These are phyloP conservation scores for Pestalotiopsis sp. DNA, from an alignment of 2,329 filamentous ascomycete species.

Conservation along the genomic window DNA sequence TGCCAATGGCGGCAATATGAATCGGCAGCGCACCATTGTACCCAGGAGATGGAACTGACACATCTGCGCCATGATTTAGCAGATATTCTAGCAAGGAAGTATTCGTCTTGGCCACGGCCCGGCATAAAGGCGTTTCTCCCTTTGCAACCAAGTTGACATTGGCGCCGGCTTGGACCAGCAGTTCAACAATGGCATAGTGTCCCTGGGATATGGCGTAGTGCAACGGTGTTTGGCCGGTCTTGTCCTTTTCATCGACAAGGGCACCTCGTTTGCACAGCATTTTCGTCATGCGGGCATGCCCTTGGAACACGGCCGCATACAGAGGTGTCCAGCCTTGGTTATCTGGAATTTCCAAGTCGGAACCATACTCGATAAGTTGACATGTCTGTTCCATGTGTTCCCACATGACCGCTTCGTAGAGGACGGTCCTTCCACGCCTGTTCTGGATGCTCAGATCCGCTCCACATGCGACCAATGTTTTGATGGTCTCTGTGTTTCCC, in stretches of 20 bases:
- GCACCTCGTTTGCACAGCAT: slow-evolving; percentile 24
- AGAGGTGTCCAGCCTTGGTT: slow-evolving; percentile 22
- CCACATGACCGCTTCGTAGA: slow-evolving; percentile 24
- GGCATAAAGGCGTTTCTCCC: slow-evolving; percentile 26
- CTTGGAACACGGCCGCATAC: slow-evolving; percentile 22
- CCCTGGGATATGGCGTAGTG: slow-evolving; percentile 27
- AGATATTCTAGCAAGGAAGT: slow-evolving; percentile 21
- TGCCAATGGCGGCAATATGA: slow-evolving; percentile 26
- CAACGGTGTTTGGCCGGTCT: slow-evolving; percentile 21
- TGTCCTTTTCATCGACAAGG: slow-evolving; percentile 24
- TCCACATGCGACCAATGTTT: slow-evolving; percentile 21
- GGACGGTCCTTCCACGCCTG: slow-evolving; percentile 20
- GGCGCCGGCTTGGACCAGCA: slow-evolving; percentile 22
- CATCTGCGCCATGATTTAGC: slow-evolving; percentile 20
- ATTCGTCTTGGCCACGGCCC: slow-evolving; percentile 24
- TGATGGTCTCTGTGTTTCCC: slow-evolving; percentile 21
- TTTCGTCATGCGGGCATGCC: slow-evolving; percentile 18
- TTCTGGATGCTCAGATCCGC: slow-evolving; percentile 22
- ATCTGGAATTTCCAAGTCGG: slow-evolving; percentile 22
- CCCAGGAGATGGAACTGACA: slow-evolving; percentile 20
- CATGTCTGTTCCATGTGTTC: slow-evolving; percentile 17
- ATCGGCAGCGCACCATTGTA: slow-evolving; percentile 24
- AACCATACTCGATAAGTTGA: slow-evolving; percentile 25
- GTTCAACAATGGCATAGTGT: slow-evolving; percentile 16
- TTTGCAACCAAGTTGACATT: slow-evolving; percentile 25